Conservation (phyloP, 345 rosid species). For the Barbarea vulgaris region DNA sequence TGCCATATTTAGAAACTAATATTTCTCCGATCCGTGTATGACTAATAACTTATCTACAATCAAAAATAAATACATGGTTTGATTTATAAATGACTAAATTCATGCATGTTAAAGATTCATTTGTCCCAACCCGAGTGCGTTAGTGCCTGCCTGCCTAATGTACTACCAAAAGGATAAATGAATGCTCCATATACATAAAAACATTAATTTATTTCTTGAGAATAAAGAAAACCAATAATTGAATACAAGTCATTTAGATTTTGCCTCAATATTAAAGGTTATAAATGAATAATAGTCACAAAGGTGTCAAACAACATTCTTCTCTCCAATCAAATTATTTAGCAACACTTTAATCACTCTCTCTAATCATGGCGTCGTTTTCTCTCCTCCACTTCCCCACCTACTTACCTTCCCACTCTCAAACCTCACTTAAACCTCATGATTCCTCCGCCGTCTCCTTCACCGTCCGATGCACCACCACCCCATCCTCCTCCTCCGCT, state of each 20-base stretch:
- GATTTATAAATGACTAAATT: neutral
- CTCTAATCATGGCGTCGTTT: constrained; percentile 37
- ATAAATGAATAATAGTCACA: constrained; percentile 16
- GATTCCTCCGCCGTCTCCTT: constrained; percentile 22
- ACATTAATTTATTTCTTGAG: neutral
- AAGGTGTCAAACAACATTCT: neutral
- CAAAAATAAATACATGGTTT: neutral
- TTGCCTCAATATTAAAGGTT: neutral
- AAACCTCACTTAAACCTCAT: constrained; percentile 26
- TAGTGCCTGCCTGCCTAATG: neutral
- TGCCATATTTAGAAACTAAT: neutral
- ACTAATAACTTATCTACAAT: neutral
- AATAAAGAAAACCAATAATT: neutral
- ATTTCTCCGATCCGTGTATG: neutral
- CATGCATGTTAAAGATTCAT: neutral
- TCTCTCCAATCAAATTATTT: constrained; percentile 17
- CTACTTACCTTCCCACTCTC: constrained; percentile 38
- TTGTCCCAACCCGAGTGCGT: neutral
- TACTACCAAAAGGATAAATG: too few species aligned
- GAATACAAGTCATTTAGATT: too few species aligned
- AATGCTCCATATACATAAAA: neutral
- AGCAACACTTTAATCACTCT: neutral
- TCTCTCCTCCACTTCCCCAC: constrained; percentile 35
- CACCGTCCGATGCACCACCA: constrained; percentile 31
- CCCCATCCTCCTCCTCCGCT: neutral